These are phyloP conservation scores for Linnemannia exigua DNA, from an alignment of 192 early-diverging fungal genomes.

Conservation along the genomic window DNA sequence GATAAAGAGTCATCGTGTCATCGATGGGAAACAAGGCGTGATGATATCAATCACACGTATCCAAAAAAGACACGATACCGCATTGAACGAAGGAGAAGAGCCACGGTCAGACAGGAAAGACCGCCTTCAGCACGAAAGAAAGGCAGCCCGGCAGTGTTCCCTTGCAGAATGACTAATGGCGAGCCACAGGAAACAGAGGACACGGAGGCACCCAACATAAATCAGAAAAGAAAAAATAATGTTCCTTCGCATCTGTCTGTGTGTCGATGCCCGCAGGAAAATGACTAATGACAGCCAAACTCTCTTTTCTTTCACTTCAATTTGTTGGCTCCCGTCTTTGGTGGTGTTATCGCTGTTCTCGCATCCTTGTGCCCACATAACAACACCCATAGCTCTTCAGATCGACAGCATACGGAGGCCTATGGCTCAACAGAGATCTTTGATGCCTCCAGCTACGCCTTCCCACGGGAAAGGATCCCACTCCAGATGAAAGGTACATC, in stretches of 20 bases:
- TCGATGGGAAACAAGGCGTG: too few relatives aligned
- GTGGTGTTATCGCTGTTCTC: background rate
- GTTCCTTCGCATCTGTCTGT: background rate
- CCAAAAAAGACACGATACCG: background rate
- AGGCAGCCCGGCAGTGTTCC: too few relatives aligned
- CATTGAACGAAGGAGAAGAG: background rate
- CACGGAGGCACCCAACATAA: background rate
- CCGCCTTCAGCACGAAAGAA: too few relatives aligned
- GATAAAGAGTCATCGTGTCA: too few relatives aligned
- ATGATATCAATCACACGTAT: too few relatives aligned
- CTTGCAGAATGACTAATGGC: background rate
- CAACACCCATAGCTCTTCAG: slow-evolving; percentile 34
- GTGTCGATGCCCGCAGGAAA: background rate
- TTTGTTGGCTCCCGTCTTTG: background rate
- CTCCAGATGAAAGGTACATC: slow-evolving; percentile 42
- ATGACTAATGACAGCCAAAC: slow-evolving; percentile 52
- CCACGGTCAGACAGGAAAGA: too few relatives aligned
- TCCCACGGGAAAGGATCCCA: slow-evolving; percentile 45
- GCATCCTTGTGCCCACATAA: background rate
- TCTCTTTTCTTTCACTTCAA: slow-evolving; percentile 14
- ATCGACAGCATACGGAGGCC: slow-evolving; percentile 53
- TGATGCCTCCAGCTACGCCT: slow-evolving; percentile 49
- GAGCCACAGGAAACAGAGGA: background rate
- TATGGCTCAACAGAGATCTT: slow-evolving; percentile 55
- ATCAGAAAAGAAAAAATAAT: background rate